These are phyloP conservation scores for Gyromitra esculenta DNA, from an alignment of 2,329 filamentous ascomycete genomes.

Conservation along the genomic window DNA sequence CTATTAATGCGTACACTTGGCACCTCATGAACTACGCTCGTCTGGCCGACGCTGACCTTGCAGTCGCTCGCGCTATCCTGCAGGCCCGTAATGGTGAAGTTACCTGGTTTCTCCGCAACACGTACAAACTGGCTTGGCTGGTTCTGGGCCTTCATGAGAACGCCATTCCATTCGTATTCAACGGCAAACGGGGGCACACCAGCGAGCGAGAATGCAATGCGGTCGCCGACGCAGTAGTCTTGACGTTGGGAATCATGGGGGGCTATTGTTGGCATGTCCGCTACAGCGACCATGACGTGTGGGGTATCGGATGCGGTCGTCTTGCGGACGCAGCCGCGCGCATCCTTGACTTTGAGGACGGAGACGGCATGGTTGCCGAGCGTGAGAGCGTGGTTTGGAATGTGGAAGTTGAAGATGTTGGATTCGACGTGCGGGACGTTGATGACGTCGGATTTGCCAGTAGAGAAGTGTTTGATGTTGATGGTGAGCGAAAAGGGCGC, in stretches of 20 bases:
- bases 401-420: conserved; percentile 79
- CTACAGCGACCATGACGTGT: conserved; percentile 88
- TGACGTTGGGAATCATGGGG: conserved; percentile 78
- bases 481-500: conserved; percentile 87
- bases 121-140: conserved; percentile 86
- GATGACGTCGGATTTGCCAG: conserved; percentile 80
- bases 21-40: conserved; percentile 87
- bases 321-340: conserved; percentile 83
- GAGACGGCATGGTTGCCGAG: conserved; percentile 89
- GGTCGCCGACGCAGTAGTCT: conserved; percentile 95
- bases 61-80: conserved; percentile 90
- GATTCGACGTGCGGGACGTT: conserved; percentile 80
- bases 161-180: conserved; percentile 86
- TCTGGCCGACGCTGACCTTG: conserved; percentile 78
- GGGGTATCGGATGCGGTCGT: conserved; percentile 72
- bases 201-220: conserved; percentile 88
- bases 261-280: conserved; percentile 90
- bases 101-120: conserved; percentile 88
- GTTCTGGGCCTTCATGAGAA: conserved; percentile 79
- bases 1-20: conserved; percentile 90
- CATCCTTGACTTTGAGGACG: conserved; percentile 88
- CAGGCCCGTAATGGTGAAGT: conserved; percentile 85
- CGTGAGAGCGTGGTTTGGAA: conserved; percentile 84
- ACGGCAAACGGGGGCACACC: conserved; percentile 93
- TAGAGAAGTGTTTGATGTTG: conserved; percentile 90